Conservation (phyloP, 1,139 yeast genomes). For the Kodamaea alishanica region DNA sequence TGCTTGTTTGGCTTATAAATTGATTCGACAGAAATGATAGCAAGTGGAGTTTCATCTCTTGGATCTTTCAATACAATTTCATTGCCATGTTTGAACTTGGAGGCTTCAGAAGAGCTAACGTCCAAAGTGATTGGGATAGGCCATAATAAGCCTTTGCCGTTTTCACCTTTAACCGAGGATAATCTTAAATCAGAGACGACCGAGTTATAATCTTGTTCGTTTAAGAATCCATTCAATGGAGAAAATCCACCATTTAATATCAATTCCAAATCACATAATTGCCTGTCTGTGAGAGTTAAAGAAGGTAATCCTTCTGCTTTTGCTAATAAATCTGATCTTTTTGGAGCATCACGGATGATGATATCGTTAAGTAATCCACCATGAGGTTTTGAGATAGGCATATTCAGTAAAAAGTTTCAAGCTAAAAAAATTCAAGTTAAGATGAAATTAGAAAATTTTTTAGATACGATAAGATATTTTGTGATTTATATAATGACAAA, state of each 20-base stretch:
- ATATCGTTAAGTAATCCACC: slow-evolving; percentile 88
- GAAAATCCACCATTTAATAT: slow-evolving; percentile 93
- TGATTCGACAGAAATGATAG: slow-evolving; percentile 75
- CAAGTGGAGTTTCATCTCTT: slow-evolving; percentile 78
- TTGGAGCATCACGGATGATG: slow-evolving; percentile 71
- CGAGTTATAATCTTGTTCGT: slow-evolving; percentile 71
- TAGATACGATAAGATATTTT: too few relatives aligned
- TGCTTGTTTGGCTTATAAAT: slow-evolving; percentile 78
- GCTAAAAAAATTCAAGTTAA: neutral
- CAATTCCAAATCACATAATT: slow-evolving; percentile 88
- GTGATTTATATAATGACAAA: too few relatives aligned
- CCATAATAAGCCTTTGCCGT: slow-evolving; percentile 72
- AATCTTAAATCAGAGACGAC: slow-evolving; percentile 80
- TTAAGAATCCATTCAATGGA: slow-evolving; percentile 83
- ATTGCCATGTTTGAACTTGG: slow-evolving; percentile 49
- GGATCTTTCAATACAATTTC: slow-evolving; percentile 75
- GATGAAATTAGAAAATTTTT: neutral
- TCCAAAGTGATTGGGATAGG: slow-evolving; percentile 92
- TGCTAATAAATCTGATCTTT: slow-evolving; percentile 50
- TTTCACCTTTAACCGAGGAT: slow-evolving; percentile 38
- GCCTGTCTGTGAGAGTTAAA: slow-evolving; percentile 73
- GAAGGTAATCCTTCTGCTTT: slow-evolving; percentile 51
- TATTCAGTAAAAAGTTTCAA: slow-evolving; percentile 9
- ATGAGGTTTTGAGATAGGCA: slow-evolving; percentile 81
- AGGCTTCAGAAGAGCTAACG: slow-evolving; percentile 54